A percentile compares a stretch with the other conserved stretches of the same genome.
Conservation (phyloP, 768 basidiomycete genomes). For the Sporobolomyces pararoseus region DNA sequence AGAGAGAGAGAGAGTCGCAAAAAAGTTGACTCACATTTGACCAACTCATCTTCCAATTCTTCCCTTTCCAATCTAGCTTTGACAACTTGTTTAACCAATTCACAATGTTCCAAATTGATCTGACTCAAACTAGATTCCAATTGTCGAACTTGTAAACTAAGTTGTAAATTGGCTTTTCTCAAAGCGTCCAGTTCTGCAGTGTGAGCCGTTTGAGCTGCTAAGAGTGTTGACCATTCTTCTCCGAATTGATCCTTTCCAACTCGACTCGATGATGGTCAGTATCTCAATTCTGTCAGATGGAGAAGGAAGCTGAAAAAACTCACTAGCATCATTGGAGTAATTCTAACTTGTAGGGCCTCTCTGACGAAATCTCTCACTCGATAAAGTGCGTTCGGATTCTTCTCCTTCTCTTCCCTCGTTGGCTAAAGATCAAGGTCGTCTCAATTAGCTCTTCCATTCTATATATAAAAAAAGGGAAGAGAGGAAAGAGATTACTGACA, state of each 20-base stretch:
- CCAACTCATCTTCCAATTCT: slow-evolving; percentile 87
- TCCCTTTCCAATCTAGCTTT: slow-evolving; percentile 82
- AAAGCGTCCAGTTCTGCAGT: slow-evolving; percentile 77
- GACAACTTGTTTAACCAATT: slow-evolving; percentile 69
- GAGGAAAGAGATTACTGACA: slow-evolving; percentile 35
- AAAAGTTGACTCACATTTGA: slow-evolving; percentile 74
- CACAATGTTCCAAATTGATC: slow-evolving; percentile 68
- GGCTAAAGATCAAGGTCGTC: slow-evolving; percentile 4
- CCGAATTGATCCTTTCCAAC: slow-evolving; percentile 33
- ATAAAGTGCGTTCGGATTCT: slow-evolving; percentile 53
- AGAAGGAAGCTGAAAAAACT: not conserved
- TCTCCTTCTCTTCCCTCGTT: slow-evolving; percentile 46
- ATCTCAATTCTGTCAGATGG: too few species aligned
- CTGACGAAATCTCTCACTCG: slow-evolving; percentile 76
- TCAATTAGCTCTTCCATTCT: not conserved
- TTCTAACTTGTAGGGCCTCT: slow-evolving; percentile 76
- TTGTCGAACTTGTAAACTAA: slow-evolving; percentile 73
- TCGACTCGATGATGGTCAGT: too few species aligned
- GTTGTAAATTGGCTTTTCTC: slow-evolving; percentile 68
- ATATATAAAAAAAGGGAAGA: not conserved
- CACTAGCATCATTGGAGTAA: slow-evolving; percentile 91
- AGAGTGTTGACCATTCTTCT: slow-evolving; percentile 37
- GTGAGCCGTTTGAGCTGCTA: slow-evolving; percentile 61
- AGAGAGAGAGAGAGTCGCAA: too few species aligned
- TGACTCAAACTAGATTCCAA: slow-evolving; percentile 75